Percentiles rank a stretch among this genome's conserved stretches.
phyloP scores from a whole-genome alignment of 352 stramenopile genomes.

The Aphanomyces euteiches region DNA sequence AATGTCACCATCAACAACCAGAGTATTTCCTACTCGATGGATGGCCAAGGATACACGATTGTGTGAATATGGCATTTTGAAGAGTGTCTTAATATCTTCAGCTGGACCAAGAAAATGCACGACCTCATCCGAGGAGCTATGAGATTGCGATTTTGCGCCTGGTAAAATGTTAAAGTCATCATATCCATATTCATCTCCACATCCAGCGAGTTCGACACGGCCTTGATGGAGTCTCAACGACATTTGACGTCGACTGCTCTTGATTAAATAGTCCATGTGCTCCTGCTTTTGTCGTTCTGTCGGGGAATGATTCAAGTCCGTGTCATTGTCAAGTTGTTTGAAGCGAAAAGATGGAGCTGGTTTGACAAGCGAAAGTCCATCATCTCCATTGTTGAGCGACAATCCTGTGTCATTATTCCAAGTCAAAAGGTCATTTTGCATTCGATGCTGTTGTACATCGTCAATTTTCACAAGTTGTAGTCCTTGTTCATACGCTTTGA shows the following conservation, averaged over 20 bases:
- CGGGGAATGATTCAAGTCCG: constrained; percentile 30
- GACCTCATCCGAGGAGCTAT: constrained; percentile 47
- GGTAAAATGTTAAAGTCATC: constrained; percentile 8
- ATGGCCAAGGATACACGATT: constrained; percentile 73
- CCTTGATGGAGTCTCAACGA: constrained; percentile 61
- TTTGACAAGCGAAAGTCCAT: background rate
- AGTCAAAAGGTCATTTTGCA: background rate
- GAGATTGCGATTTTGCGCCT: background rate
- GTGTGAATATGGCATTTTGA: constrained; percentile 82
- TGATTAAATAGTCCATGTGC: constrained; percentile 35
- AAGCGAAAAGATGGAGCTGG: constrained; percentile 11
- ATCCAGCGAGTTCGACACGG: constrained; percentile 54
- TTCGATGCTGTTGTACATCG: background rate
- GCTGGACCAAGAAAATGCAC: constrained; percentile 78
- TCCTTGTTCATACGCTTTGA: constrained; percentile 14
- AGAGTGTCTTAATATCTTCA: constrained; percentile 84
- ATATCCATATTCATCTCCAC: constrained; percentile 22
- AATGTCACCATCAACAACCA: constrained; percentile 79
- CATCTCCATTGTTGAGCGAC: background rate
- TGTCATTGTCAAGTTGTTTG: constrained; percentile 23
- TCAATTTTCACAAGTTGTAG: constrained; percentile 5
- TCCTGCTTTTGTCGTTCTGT: constrained; percentile 19
- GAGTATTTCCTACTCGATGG: constrained; percentile 68
- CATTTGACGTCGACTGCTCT: constrained; percentile 43
- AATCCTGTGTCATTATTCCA: background rate